Evolutionary conservation across 441 rosid species (phyloP).

Genomic region (Bocquillonia castaneifolia): DNA sequence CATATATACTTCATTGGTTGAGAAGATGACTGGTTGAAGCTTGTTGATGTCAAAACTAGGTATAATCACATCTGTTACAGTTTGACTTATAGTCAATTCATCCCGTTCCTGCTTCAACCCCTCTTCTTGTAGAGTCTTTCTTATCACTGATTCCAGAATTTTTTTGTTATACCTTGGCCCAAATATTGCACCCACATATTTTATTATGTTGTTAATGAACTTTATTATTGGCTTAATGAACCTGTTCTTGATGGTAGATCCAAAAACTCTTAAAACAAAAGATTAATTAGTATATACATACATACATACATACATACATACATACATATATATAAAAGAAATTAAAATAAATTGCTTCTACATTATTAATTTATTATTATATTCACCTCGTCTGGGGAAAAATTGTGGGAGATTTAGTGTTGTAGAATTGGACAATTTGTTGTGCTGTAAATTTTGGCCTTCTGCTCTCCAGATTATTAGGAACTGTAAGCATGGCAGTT

Average conservation of each 20-base stretch:
- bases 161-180: constrained; percentile 35
- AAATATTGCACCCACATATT: background rate
- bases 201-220: too few species aligned
- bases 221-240: constrained; percentile 5
- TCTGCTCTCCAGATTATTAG: constrained; percentile 24
- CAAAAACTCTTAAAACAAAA: too few species aligned
- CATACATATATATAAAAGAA: too few species aligned
- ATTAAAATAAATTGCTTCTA: too few species aligned
- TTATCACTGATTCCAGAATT: constrained; percentile 7
- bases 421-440: background rate
- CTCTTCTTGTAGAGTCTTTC: background rate
- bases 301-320: too few species aligned
- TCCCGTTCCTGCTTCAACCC: constrained; percentile 13
- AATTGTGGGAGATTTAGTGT: constrained; percentile 27
- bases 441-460: background rate
- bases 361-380: too few species aligned
- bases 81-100: constrained; percentile 24
- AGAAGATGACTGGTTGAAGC: background rate
- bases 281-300: too few species aligned
- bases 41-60: constrained; percentile 42
- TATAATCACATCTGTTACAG: constrained; percentile 36
- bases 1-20: background rate
- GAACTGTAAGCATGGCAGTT: constrained; percentile 47
- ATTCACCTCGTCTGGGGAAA: constrained; percentile 37
- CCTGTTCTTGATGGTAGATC: too few species aligned